Base-by-base conservation (phyloP, 1,284 basidiomycete species). In the Gomphus bonarii region DNA sequence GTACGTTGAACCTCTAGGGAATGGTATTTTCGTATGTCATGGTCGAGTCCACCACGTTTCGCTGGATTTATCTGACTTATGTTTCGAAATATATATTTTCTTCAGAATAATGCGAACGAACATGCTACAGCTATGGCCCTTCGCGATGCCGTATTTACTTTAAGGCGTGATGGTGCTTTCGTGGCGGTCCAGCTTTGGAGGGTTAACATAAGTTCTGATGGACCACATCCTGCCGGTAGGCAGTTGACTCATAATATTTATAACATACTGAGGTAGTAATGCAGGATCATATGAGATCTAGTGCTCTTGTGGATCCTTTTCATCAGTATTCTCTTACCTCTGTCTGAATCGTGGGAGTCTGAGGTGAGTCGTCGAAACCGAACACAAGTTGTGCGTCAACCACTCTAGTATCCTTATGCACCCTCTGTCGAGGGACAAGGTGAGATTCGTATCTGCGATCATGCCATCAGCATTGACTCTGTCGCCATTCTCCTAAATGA, bases 251-350 rank as follows among this genome's bases (percentile, higher is more conserved):
- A 30, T 8, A 42, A 47, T 33, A 30, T 10, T 28, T 52, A 8
- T 16, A 28, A 20, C 20, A 22, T 10, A 22, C 18, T 46, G 25
- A 46, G 10, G 18, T 14, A 22, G 35, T 30, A 12, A 42, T 62
- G 16, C 49, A 86, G 84, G 84, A 14, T 86, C 85, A 0, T 88
- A 87, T 63, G 86, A 88, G 63, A 82, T 88, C 25, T 88, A 85
- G 85, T 79, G 75, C 33, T 86, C 85, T 0, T 74, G 77, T 0
- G 82, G 85, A 62, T 85, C 85, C 1, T 88, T 88, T 64, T 69
- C 75, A 0, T 75, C 82, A 0, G 80, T 88, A 12, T 89, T 81
- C 64, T 88, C 85, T 14, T 88, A 87, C 60, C 73, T 89, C 18
- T 81, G 77, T 61, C 68, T 81, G 67, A 79, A 88, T 65, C 74